Percentiles rank a stretch among this genome's conserved stretches.
Conservation (phyloP, 2,329 filamentous ascomycete genomes). For the Cryoendolithus antarcticus region DNA sequence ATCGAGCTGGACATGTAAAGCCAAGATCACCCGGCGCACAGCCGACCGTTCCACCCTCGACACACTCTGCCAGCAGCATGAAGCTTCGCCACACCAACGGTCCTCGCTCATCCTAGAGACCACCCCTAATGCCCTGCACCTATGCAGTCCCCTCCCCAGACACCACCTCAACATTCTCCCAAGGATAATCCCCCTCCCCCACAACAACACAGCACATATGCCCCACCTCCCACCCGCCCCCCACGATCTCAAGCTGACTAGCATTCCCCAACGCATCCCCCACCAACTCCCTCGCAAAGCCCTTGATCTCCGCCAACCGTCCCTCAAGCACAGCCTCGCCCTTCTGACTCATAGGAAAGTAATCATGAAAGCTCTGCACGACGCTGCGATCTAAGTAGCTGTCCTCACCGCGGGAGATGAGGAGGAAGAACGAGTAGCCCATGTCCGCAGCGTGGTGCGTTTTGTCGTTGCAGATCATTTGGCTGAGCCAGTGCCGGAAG, state of each 20-base stretch:
- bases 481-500: constrained; percentile 36
- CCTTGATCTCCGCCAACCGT: constrained; percentile 30
- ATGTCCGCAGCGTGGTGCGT: constrained; percentile 31
- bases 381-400: constrained; percentile 31
- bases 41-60: too few relatives aligned
- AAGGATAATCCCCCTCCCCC: constrained; percentile 4
- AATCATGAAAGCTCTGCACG: constrained; percentile 27
- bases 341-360: constrained; percentile 33
- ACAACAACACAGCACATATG: constrained; percentile 4
- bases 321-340: constrained; percentile 29
- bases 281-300: constrained; percentile 12
- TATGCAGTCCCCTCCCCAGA: too few relatives aligned
- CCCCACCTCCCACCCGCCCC: background rate
- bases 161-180: background rate
- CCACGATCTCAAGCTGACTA: background rate
- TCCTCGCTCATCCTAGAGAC: too few relatives aligned
- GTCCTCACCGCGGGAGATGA: constrained; percentile 28
- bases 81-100: too few relatives aligned
- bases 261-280: constrained; percentile 1
- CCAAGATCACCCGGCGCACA: too few relatives aligned
- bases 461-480: constrained; percentile 27
- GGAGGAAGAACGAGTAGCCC: constrained; percentile 34
- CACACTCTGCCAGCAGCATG: too few relatives aligned
- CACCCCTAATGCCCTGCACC: too few relatives aligned
- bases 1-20: too few relatives aligned